Evolutionary conservation across 768 basidiomycete species (phyloP), one percentile per base, ranked within the genome.

Genomic region (Trametes sanguinea): DNA sequence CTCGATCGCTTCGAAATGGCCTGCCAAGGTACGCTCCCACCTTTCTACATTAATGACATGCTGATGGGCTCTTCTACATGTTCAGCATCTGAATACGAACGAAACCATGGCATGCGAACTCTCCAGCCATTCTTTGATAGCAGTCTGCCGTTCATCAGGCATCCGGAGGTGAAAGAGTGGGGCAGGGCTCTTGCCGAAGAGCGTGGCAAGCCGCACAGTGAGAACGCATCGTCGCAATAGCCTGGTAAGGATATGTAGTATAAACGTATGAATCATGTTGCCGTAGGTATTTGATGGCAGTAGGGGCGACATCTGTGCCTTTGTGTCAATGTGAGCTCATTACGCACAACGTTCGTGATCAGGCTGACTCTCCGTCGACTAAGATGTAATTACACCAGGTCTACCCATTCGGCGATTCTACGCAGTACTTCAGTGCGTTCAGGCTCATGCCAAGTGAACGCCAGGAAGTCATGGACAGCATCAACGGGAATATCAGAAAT

Each of bases 1-100:
- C 80, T 95, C 4, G 93, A 95, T 70, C 81, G 90, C 6, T 87
- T 94, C 58, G 93, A 95, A 72, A 90, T 95, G 89, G 91, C 91
- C 0, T 77, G 86, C 0, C 93, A 95, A 81, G 92, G 90, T 84
- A 10, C n/a, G 64, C 11, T 4, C 4, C 54, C 32, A 22, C 8
- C 30, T 37, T 33, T 43, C 61, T 7, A 48, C n/a, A n/a, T n/a
- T n/a, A n/a, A n/a, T n/a, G n/a, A n/a, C n/a, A n/a, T n/a, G n/a
- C n/a, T n/a, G n/a, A n/a, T 10, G 16, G 17, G 8, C 11, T 17
- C n/a, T 33, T 6, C 7, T 11, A n/a, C 9, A 35, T 42, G 29
- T 16, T 13, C 53, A 92, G 92, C 91, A 0, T 74, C 81, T 0
- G 90, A 93, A 71, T 94, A 94, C 65, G 92, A 91, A 68, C 77